Conservation (phyloP, 768 basidiomycete genomes). For the Inosperma sp. region DNA sequence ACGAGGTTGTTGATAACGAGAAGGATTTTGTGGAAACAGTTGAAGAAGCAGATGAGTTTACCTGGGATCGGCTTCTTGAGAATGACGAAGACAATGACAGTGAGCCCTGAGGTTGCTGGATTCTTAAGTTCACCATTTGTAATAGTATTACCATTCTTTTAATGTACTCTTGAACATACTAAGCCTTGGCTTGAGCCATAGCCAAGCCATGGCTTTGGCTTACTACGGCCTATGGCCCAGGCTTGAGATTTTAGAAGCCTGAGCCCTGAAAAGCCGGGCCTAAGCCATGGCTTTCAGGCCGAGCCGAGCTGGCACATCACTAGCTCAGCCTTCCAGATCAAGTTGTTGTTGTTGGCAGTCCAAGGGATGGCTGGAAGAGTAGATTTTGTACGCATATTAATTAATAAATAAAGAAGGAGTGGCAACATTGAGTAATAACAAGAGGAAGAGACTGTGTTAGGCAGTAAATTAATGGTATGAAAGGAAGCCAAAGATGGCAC, state of each 20-base stretch:
- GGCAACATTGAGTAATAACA: too few species aligned
- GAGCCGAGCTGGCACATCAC: constrained; percentile 8
- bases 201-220: background rate
- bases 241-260: constrained; percentile 5
- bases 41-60: background rate
- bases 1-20: background rate
- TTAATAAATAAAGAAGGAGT: too few species aligned
- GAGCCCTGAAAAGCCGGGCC: constrained; percentile 6
- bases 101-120: too few species aligned
- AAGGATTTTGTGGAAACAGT: background rate
- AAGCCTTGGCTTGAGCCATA: background rate
- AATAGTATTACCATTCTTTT: background rate
- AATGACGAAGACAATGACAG: too few species aligned
- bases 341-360: too few species aligned
- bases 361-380: too few species aligned
- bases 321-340: too few species aligned
- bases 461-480: too few species aligned
- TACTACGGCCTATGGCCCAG: background rate
- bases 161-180: background rate
- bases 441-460: too few species aligned
- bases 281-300: constrained; percentile 3
- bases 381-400: too few species aligned
- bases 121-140: too few species aligned
- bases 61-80: background rate
- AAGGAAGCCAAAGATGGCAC: too few species aligned